Evolutionary conservation across 2,329 filamentous ascomycete species (phyloP).

Genomic region (Fusarium xyrophilum): DNA sequence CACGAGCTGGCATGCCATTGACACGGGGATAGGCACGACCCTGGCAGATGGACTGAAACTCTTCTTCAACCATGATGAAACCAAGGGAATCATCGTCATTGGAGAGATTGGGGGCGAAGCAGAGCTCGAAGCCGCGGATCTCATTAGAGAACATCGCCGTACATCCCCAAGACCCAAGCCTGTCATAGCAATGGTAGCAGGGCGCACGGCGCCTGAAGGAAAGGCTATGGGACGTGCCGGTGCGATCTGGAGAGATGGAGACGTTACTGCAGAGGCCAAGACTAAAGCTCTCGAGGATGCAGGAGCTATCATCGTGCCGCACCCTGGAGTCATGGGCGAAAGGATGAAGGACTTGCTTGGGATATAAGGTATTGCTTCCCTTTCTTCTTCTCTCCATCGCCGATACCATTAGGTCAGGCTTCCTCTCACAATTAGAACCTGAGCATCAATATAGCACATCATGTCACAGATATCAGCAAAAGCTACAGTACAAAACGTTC

Average conservation of each 20-base stretch:
- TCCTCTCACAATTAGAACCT: not conserved
- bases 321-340: slow-evolving; percentile 49
- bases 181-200: slow-evolving; percentile 69
- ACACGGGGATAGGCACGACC: slow-evolving; percentile 56
- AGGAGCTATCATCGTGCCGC: slow-evolving; percentile 48
- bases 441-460: not conserved
- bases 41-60: slow-evolving; percentile 73
- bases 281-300: slow-evolving; percentile 45
- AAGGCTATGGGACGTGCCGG: slow-evolving; percentile 77
- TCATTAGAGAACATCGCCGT: slow-evolving; percentile 68
- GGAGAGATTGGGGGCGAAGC: slow-evolving; percentile 75
- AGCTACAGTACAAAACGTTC: not conserved
- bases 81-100: slow-evolving; percentile 73
- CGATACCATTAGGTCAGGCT: not conserved
- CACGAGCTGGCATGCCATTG: rapidly evolving
- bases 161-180: slow-evolving; percentile 68
- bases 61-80: slow-evolving; percentile 72
- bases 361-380: not conserved
- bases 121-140: slow-evolving; percentile 74
- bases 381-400: not conserved
- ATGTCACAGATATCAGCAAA: not conserved
- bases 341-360: slow-evolving; percentile 46
- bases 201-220: slow-evolving; percentile 65
- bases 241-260: slow-evolving; percentile 56
- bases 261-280: slow-evolving; percentile 45